phyloP scores from a whole-genome alignment of 495 filamentous ascomycete species.

The Aspergillus cavernicola region DNA sequence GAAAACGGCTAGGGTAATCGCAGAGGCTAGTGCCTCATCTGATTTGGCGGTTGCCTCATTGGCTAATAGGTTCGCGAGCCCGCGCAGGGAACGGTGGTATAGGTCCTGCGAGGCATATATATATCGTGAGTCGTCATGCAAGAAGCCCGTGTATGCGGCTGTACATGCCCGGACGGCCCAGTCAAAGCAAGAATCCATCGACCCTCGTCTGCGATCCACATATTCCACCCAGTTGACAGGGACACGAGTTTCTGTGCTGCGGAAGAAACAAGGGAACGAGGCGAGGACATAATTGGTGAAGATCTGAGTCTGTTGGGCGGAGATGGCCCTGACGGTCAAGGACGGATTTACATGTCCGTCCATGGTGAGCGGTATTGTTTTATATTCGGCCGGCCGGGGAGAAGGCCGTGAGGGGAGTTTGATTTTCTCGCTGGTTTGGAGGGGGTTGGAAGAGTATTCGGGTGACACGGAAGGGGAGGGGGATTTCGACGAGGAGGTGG shows the following conservation, averaged over 20 bases:
- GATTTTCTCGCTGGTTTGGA: background rate
- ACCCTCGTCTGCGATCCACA: constrained; percentile 16
- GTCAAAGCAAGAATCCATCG: constrained; percentile 19
- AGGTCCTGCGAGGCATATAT: constrained; percentile 18
- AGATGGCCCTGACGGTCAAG: constrained; percentile 22
- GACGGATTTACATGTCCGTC: constrained; percentile 26
- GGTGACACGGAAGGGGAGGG: constrained; percentile 2
- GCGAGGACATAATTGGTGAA: constrained; percentile 28
- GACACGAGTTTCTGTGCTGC: constrained; percentile 23
- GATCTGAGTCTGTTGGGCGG: constrained; percentile 23
- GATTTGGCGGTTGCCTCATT: constrained; percentile 23
- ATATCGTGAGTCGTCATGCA: constrained; percentile 20
- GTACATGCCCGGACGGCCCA: constrained; percentile 29
- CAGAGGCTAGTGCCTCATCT: constrained; percentile 25
- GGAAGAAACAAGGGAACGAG: constrained; percentile 28
- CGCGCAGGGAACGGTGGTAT: constrained; percentile 23
- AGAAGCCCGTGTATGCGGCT: constrained; percentile 23
- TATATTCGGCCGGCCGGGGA: constrained; percentile 5
- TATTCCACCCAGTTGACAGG: constrained; percentile 30
- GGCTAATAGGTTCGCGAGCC: constrained; percentile 15
- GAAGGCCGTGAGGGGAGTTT: constrained; percentile 6
- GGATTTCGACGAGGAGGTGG: constrained; percentile 5
- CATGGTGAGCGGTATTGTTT: constrained; percentile 9
- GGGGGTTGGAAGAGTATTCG: background rate
- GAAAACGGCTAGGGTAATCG: constrained; percentile 31